Evolutionary conservation across 345 rosid species (phyloP).

Genomic region (Rhodomyrtus tomentosa): DNA sequence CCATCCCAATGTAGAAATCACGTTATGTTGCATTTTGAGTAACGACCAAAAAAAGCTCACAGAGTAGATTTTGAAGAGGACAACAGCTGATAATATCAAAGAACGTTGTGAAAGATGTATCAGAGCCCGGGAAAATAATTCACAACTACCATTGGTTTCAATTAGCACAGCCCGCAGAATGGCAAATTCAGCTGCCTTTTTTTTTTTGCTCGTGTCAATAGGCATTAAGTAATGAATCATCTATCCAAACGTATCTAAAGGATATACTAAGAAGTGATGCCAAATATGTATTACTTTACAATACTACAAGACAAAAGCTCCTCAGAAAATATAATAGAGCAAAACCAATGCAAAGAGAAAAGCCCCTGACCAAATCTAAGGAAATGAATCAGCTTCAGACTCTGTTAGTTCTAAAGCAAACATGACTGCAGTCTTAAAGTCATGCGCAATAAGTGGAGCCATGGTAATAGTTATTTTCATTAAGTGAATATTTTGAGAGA

Average conservation of each 20-base stretch:
- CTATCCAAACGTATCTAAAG: background rate
- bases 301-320: background rate
- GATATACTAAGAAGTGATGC: background rate
- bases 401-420: background rate
- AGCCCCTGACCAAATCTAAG: background rate
- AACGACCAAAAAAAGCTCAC: background rate
- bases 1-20: background rate
- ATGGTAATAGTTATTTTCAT: background rate
- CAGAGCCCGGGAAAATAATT: background rate
- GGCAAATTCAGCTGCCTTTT: background rate
- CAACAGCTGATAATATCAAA: background rate
- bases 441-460: background rate
- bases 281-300: background rate
- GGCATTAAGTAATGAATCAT: background rate
- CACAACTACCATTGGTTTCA: background rate
- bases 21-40: background rate
- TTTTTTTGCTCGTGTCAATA: background rate
- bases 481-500: background rate
- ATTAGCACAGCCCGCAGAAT: background rate
- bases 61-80: background rate
- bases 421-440: background rate
- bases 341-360: background rate
- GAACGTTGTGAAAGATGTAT: background rate
- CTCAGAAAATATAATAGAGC: background rate
- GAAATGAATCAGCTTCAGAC: background rate